Conservation (phyloP, 257 asterid genomes). For the Gardenia jasminoides region DNA sequence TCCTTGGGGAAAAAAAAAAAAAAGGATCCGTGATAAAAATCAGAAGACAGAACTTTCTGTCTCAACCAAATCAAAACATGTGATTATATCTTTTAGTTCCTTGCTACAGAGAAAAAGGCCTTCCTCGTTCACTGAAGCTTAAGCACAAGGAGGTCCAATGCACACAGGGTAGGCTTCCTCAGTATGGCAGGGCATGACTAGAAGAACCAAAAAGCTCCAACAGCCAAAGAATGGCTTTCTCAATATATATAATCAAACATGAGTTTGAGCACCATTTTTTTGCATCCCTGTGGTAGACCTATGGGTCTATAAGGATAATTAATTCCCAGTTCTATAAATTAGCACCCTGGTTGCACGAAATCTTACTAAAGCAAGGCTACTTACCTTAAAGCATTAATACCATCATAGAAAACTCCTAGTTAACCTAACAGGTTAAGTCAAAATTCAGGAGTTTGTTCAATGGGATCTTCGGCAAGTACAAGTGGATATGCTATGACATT, state of each 20-base stretch:
- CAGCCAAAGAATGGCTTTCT: neutral
- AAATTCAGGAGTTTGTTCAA: neutral
- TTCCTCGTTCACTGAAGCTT: neutral
- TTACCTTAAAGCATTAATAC: neutral
- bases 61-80: conserved; percentile 7
- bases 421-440: neutral
- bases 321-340: neutral
- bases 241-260: neutral
- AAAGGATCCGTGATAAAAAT: conserved; percentile 10
- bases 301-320: neutral
- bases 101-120: neutral
- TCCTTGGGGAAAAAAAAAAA: conserved; percentile 52
- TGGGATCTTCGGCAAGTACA: neutral
- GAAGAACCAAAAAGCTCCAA: neutral
- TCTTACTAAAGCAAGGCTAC: neutral
- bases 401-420: too few relatives aligned
- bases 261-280: neutral
- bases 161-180: neutral
- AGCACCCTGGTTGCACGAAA: too few relatives aligned
- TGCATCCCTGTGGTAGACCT: neutral
- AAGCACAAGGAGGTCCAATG: neutral
- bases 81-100: neutral
- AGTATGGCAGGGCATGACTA: neutral
- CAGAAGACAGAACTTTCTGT: conserved; percentile 4
- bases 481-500: neutral